A percentile compares a stretch with the other conserved stretches of the same genome.
Conservation (phyloP, 306 rosid genomes). For the Cicer yamashitae region DNA sequence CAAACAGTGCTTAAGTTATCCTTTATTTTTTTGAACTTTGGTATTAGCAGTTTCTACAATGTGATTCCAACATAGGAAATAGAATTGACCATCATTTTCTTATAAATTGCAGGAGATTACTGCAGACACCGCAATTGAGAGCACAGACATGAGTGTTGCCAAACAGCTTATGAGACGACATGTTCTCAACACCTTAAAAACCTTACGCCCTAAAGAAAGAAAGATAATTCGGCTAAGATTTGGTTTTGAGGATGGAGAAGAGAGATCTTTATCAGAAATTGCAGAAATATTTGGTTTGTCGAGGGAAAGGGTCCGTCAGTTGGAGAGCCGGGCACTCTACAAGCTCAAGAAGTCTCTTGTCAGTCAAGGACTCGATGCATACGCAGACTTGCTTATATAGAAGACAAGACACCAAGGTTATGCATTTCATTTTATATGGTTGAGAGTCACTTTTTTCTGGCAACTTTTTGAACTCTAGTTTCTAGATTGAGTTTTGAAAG, state of each 20-base stretch:
- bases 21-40: neutral
- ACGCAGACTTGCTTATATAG: constrained; percentile 67
- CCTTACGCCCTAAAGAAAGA: constrained; percentile 71
- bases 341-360: constrained; percentile 72
- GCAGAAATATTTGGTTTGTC: constrained; percentile 75
- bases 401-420: constrained; percentile 19
- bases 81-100: constrained; percentile 11
- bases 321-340: constrained; percentile 69
- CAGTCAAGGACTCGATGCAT: constrained; percentile 74
- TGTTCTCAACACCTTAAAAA: constrained; percentile 59
- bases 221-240: constrained; percentile 76
- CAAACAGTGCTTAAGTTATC: constrained; percentile 7
- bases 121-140: constrained; percentile 69
- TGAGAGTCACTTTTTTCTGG: constrained; percentile 4
- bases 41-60: neutral
- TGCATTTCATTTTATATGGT: constrained; percentile 39
- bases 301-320: constrained; percentile 81
- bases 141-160: constrained; percentile 60
- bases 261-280: constrained; percentile 68
- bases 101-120: constrained; percentile 77
- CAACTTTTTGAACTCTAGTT: neutral
- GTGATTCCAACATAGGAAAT: constrained; percentile 10
- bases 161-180: constrained; percentile 88
- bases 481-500: constrained; percentile 39
- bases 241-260: constrained; percentile 74